Evolutionary conservation across 208 protist genomes (phyloP).

Genomic region (Trypanosoma lewisi): DNA sequence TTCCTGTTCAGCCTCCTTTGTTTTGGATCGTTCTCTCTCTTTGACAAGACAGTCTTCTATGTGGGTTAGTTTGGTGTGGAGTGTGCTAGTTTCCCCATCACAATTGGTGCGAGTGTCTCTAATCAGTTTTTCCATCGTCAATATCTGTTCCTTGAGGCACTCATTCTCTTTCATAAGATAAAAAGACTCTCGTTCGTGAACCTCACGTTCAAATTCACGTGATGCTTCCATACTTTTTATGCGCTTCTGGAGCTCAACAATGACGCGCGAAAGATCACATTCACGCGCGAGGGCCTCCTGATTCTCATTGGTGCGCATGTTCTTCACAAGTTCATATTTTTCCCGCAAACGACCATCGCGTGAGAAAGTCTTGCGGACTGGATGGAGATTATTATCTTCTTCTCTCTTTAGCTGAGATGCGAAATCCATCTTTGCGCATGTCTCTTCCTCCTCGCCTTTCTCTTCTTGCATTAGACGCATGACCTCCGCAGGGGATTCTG

Average conservation of each 20-base stretch:
- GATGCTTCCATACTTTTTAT: conserved; percentile 7
- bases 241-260: conserved; percentile 20
- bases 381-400: background rate
- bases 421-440: background rate
- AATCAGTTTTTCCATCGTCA: conserved; percentile 6
- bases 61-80: background rate
- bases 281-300: conserved; percentile 27
- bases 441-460: background rate
- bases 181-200: conserved; percentile 18
- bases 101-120: background rate
- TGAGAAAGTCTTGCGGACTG: background rate
- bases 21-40: background rate
- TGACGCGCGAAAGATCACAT: conserved; percentile 16
- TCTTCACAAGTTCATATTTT: conserved; percentile 16
- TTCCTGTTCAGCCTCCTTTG: conserved; percentile 12
- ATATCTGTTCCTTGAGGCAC: conserved; percentile 14
- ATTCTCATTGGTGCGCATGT: conserved; percentile 20
- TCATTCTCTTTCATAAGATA: conserved; percentile 26
- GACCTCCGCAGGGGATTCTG: too few relatives aligned
- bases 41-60: conserved; percentile 2
- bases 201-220: conserved; percentile 12
- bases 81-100: background rate
- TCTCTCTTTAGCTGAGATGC: background rate
- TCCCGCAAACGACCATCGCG: conserved; percentile 8
- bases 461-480: too few relatives aligned